Conservation (phyloP, 306 rosid genomes). For the Trichosanthes cucumerina region DNA sequence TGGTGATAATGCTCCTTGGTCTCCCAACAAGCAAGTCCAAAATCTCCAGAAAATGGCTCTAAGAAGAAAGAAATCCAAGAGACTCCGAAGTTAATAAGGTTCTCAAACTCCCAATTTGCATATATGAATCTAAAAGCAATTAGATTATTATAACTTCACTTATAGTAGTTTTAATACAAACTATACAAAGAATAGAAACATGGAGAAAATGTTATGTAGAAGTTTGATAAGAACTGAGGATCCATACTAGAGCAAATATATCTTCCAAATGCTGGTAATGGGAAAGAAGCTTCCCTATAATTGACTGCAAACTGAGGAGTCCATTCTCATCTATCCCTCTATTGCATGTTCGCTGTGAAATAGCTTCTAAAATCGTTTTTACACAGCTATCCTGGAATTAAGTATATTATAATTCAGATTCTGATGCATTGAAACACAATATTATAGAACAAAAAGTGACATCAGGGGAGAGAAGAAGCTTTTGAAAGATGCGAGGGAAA, state of each 20-base stretch:
- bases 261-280: slow-evolving; percentile 49
- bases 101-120: neutral
- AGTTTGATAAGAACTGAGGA: slow-evolving; percentile 10
- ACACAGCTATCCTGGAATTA: slow-evolving; percentile 57
- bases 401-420: slow-evolving; percentile 5
- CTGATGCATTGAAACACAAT: neutral
- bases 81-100: neutral
- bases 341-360: slow-evolving; percentile 36
- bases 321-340: slow-evolving; percentile 46
- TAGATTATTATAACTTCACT: neutral
- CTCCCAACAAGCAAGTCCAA: slow-evolving; percentile 61
- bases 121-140: neutral
- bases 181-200: neutral
- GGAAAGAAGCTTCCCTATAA: slow-evolving; percentile 70
- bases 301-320: slow-evolving; percentile 67
- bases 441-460: neutral
- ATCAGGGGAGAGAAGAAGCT: neutral
- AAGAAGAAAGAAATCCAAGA: slow-evolving; percentile 16
- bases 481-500: neutral
- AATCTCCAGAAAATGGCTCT: slow-evolving; percentile 74
- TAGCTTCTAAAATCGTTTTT: slow-evolving; percentile 60
- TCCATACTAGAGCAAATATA: slow-evolving; percentile 50
- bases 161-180: neutral
- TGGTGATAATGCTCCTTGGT: slow-evolving; percentile 43
- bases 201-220: neutral